Evolutionary conservation across 2,329 filamentous ascomycete genomes (phyloP).

Genomic region (Aspergillus vadensis): DNA sequence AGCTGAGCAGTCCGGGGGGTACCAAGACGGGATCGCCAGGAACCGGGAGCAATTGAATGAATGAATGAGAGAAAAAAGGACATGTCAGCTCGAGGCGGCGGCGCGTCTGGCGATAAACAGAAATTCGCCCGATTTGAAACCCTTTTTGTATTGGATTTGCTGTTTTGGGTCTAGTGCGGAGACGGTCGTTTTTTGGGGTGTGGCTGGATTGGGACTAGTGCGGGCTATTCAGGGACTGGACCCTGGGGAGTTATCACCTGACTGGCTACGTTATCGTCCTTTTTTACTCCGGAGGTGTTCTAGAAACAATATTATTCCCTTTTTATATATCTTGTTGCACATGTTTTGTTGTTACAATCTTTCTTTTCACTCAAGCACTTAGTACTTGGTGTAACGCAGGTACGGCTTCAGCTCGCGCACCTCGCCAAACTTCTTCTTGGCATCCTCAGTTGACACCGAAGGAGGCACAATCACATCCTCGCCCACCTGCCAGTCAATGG

Average conservation of each 20-base stretch:
- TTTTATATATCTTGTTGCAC: background rate
- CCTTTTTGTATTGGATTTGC: background rate
- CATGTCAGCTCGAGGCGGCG: background rate
- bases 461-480: conserved; percentile 93
- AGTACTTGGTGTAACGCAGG: conserved; percentile 35
- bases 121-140: background rate
- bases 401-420: conserved; percentile 63
- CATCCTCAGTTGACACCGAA: conserved; percentile 77
- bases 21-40: background rate
- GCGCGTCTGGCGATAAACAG: conserved; percentile 4
- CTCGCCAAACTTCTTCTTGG: conserved; percentile 83
- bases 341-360: background rate
- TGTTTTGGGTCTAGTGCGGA: background rate
- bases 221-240: background rate
- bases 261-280: no score
- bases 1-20: background rate
- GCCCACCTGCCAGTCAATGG: conserved; percentile 86
- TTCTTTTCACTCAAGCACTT: background rate
- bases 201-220: background rate
- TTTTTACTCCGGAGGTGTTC: background rate
- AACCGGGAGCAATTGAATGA: background rate
- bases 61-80: background rate
- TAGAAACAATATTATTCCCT: background rate
- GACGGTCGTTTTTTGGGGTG: background rate
- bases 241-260: background rate